Base-by-base conservation (phyloP, 352 stramenopile genomes). In the Phytophthora capsici region DNA sequence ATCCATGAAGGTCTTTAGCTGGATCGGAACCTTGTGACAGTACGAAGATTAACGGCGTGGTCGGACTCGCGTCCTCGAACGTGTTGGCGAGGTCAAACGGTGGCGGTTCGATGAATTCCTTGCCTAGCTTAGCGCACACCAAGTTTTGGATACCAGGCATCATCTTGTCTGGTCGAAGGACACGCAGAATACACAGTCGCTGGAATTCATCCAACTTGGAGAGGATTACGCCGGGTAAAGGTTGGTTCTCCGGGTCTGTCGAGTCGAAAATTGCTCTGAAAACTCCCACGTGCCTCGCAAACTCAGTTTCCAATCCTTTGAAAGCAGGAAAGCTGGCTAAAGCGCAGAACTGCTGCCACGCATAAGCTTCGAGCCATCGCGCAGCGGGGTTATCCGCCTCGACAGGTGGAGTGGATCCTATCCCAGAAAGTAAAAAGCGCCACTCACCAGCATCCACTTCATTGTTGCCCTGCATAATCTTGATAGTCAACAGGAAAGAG, bases 1-100 rank as follows among this genome's bases (percentile, higher is more conserved):
- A 98, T 19, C 84, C 85, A 26, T 98, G 89, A 34, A 98, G 70
- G 56, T 98, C 94, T 47, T 96, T 96, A 3, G 94, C 97, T 9
- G 94, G 94, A 64, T 98, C 94, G 1, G 94, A 97, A 23, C 94
- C 94, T 50, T 94, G 94, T 3, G 90, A 98, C 0, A 98, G 71
- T 34, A 98, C 90, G 32, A 98, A 98, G 37, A 98, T 98, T 6
- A 97, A 77, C 6, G 94, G 94, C 6, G 94, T 98, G 10, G 72
- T 89, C 12, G 91, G 78, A 25, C 75, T 95, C 28, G 96, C 87
- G 47, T 98, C 94, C 12, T 86, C 81, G 55, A 98, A 98, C n/a
- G 97, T 95, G 34, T 95, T 95, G 20, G 87, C 90, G 58, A 98
- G 78, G 43, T 95, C 89, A 34, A 97, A 97, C 16, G 89, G 83